Conservation (phyloP, 2,329 filamentous ascomycete species). For the Ophiostoma triangulosporum region DNA sequence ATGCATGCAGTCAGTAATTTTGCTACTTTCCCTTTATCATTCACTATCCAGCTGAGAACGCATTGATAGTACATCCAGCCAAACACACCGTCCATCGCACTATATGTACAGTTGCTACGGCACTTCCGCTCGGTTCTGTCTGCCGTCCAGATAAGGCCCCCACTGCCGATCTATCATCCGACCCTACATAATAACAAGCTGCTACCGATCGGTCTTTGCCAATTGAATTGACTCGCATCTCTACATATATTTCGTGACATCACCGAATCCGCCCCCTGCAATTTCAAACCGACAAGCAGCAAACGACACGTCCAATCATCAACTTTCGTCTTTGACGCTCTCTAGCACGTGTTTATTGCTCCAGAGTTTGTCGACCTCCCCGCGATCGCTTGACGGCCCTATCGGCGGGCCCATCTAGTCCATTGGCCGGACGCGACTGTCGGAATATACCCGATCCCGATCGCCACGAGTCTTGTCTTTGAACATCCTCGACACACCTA, state of each 20-base stretch:
- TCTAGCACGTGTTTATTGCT: too few relatives aligned
- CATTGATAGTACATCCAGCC: background rate
- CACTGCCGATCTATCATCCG: constrained; percentile 6
- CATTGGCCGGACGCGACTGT: background rate
- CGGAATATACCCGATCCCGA: too few relatives aligned
- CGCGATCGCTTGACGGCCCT: background rate
- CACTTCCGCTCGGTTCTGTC: background rate
- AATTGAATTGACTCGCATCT: too few relatives aligned
- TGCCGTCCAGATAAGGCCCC: constrained; percentile 3
- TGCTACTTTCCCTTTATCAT: too few relatives aligned
- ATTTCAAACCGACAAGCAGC: too few relatives aligned
- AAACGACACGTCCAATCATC: too few relatives aligned
- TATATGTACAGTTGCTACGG: background rate
- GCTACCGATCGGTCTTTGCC: background rate
- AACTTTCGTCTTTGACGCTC: too few relatives aligned
- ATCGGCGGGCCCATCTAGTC: background rate
- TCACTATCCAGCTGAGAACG: too few relatives aligned
- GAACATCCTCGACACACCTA: background rate
- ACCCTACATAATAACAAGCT: background rate
- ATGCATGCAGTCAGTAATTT: too few relatives aligned
- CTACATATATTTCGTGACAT: too few relatives aligned
- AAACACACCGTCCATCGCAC: background rate
- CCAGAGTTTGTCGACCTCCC: too few relatives aligned
- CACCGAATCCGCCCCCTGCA: too few relatives aligned
- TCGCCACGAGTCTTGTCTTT: background rate